Base-by-base conservation (phyloP, 306 rosid species). In the Vigna nakashimae region DNA sequence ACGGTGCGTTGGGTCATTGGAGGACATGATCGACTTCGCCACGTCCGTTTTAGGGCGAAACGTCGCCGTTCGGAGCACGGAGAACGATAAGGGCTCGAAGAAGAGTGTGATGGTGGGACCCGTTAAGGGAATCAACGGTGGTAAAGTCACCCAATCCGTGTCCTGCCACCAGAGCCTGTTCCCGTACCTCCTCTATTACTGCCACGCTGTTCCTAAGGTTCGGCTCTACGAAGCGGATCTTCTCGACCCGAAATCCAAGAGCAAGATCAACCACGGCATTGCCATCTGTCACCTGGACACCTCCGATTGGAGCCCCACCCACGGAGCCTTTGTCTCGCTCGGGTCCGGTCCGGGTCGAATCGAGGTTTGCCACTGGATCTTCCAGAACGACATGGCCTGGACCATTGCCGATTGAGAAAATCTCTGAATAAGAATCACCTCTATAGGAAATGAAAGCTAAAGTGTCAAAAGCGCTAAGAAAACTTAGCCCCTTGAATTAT, bases 361-460 rank as follows among this genome's bases (percentile, higher is more conserved):
- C 2, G 99, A 96, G 74, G 98, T 96, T 0, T 96, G 99, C 53
- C 99, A 96, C 13, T 96, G 99, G 99, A 96, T 96, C 69, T 96
- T 96, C 66, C 86, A 96, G 84, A 96, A 96, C 18, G 99, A 96
- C 75, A 79, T 96, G 98, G 89, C 93, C 2, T 96, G 99, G 99
- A 67, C 91, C 0, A 71, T 84, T 20, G 94, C 96, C 0, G 98
- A 96, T 77, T 92, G 72, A 84, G 42, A 22, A 6, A 0, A 43
- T 43, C 48, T 32, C 48, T 7, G 5, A 55, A 66, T 16, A 26
- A 49, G 42, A 51, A 30, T n/a, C 26, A 7, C 13, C 24, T 62
- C 68, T 57, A 78, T 58, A 78, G 65, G 13, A 65, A 79, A 51
- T 30, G 20, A 36, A 15, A 62, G 46, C 10, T 16, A 63, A 34